These are phyloP conservation scores for Pseudocercospora musae DNA, from an alignment of 2,329 filamentous ascomycete genomes.

Conservation along the genomic window DNA sequence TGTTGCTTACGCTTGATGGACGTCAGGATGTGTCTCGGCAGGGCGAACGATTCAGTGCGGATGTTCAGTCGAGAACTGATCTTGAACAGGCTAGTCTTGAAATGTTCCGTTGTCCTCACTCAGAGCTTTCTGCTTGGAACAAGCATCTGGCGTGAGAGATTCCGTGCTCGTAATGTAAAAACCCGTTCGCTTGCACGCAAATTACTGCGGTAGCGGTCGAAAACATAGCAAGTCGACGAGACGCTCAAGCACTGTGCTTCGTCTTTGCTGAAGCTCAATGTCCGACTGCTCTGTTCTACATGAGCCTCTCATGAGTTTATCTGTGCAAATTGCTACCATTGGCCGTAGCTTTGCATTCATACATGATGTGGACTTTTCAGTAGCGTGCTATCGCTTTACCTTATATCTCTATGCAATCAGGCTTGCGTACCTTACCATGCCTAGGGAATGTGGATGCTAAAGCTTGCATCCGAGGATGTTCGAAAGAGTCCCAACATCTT, in stretches of 20 bases:
- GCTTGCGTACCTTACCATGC: not conserved
- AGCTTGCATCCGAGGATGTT: not conserved
- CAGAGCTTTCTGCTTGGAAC: not conserved
- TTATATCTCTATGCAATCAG: not conserved
- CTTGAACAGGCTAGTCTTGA: not conserved
- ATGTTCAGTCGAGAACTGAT: not conserved
- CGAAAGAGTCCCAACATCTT: not conserved
- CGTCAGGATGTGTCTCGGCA: not conserved
- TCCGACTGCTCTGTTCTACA: not conserved
- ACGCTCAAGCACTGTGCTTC: not conserved
- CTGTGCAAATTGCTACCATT: not conserved
- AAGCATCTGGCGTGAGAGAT: not conserved
- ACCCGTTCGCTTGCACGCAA: too few species aligned
- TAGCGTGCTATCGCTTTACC: not conserved
- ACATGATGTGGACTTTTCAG: not conserved
- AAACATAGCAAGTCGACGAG: not conserved
- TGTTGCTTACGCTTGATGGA: not conserved
- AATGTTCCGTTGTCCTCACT: not conserved
- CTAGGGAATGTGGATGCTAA: too few species aligned
- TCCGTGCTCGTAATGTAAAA: not conserved
- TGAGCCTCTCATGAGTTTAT: not conserved
- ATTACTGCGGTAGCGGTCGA: not conserved
- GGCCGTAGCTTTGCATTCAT: not conserved
- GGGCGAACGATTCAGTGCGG: not conserved
- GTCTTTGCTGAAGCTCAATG: not conserved